Percentiles rank a stretch among this genome's conserved stretches.
Evolutionary conservation across 2,329 filamentous ascomycete genomes (phyloP).

Genomic region (Diaporthe caulivora): DNA sequence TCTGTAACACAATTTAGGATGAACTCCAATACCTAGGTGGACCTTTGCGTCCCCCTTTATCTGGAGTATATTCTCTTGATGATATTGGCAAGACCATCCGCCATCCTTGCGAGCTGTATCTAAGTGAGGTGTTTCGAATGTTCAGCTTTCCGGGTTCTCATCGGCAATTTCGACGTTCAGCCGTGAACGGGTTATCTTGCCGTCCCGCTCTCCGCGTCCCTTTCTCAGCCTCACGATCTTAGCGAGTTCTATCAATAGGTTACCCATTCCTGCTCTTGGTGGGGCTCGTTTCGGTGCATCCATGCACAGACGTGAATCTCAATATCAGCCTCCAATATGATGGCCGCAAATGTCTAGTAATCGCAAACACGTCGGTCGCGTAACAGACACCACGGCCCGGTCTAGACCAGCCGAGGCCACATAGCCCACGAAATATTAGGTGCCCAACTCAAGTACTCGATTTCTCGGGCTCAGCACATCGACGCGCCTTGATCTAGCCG

Average conservation of each 20-base stretch:
- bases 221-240: background rate
- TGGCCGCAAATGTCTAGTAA: background rate
- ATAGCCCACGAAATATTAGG: background rate
- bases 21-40: background rate
- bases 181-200: background rate
- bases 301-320: background rate
- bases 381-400: background rate
- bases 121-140: constrained; percentile 3
- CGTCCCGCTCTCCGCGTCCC: too few species aligned
- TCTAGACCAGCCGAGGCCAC: background rate
- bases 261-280: too few species aligned
- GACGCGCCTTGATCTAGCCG: too few species aligned
- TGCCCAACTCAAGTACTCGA: background rate
- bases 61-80: background rate
- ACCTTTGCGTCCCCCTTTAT: background rate
- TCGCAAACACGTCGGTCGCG: too few species aligned
- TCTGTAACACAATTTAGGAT: constrained; percentile 4
- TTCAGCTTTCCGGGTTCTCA: background rate
- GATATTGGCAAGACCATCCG: background rate
- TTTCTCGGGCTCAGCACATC: background rate
- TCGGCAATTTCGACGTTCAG: background rate
- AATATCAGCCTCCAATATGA: background rate
- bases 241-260: background rate
- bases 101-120: background rate
- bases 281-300: background rate